These are phyloP conservation scores for Paramicrosporidium saccamoebae DNA, from an alignment of 371 early-diverging fungal genomes.

Conservation along the genomic window DNA sequence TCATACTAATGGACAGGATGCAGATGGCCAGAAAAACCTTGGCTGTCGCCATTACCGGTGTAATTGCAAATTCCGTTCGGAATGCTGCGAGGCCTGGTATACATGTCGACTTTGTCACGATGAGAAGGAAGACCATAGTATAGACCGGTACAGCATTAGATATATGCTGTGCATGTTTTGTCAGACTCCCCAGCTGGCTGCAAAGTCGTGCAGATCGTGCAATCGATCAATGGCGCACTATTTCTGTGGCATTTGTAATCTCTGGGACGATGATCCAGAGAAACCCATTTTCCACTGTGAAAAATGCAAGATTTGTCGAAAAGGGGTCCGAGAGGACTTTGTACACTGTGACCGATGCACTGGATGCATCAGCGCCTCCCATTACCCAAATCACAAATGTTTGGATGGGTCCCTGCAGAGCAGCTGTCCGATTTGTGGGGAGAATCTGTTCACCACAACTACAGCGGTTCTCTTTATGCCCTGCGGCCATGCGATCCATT, in stretches of 20 bases:
- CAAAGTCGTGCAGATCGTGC: slow-evolving; percentile 33
- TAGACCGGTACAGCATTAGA: slow-evolving; percentile 47
- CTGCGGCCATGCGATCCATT: slow-evolving; percentile 86
- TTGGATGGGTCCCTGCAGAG: slow-evolving; percentile 64
- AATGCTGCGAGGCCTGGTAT: slow-evolving; percentile 63
- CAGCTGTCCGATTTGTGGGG: slow-evolving; percentile 91
- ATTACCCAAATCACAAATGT: slow-evolving; percentile 50
- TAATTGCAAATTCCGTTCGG: slow-evolving; percentile 44
- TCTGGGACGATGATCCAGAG: slow-evolving; percentile 54
- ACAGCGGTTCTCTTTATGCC: slow-evolving; percentile 11
- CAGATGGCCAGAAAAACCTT: slow-evolving; percentile 8
- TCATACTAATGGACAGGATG: too few species aligned
- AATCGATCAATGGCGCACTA: slow-evolving; percentile 22
- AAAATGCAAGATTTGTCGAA: slow-evolving; percentile 69
- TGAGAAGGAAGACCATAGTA: slow-evolving; percentile 40
- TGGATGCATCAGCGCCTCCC: slow-evolving; percentile 43
- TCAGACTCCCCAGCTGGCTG: slow-evolving; percentile 32
- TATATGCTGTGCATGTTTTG: slow-evolving; percentile 84
- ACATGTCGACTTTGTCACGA: slow-evolving; percentile 91
- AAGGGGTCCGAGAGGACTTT: slow-evolving; percentile 43
- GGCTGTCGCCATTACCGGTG: slow-evolving; percentile 87
- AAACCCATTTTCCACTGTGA: slow-evolving; percentile 69
- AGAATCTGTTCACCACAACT: slow-evolving; percentile 48
- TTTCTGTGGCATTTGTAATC: slow-evolving; percentile 66
- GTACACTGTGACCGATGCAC: slow-evolving; percentile 83